These are phyloP conservation scores for Nannochloris sp. DNA, from an alignment of 139 green algal species.

Conservation along the genomic window DNA sequence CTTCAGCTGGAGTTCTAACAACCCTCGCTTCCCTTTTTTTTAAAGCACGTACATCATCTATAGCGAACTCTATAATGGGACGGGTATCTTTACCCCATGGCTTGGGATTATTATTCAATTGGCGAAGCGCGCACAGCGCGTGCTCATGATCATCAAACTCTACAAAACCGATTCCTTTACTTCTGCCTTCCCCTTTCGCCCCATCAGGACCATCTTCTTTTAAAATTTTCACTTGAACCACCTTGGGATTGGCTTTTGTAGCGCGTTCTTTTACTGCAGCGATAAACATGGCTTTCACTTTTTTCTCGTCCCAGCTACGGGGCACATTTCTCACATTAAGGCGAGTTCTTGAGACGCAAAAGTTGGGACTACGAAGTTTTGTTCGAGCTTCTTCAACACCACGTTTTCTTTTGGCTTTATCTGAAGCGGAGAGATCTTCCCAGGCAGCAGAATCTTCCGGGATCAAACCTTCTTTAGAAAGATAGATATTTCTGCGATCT, in stretches of 20 bases:
- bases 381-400: conserved; percentile 54
- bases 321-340: conserved; percentile 85
- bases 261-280: conserved; percentile 63
- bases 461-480: conserved; percentile 81
- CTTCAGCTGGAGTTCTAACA: not conserved
- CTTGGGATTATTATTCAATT: conserved; percentile 94
- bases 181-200: conserved; percentile 14
- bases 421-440: conserved; percentile 61
- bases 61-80: conserved; percentile 86
- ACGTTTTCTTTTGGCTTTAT: conserved; percentile 43
- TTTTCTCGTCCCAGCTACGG: conserved; percentile 44
- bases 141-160: conserved; percentile 87
- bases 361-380: conserved; percentile 92
- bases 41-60: conserved; percentile 71
- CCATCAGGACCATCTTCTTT: conserved; percentile 43
- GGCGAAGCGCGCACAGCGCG: conserved; percentile 76
- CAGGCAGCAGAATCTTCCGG: conserved; percentile 61
- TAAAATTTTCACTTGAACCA: conserved; percentile 84
- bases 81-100: conserved; percentile 30
- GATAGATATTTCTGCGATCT: conserved; percentile 82
- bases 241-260: conserved; percentile 62
- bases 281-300: conserved; percentile 47
- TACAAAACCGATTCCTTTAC: conserved; percentile 78
- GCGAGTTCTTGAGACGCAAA: conserved; percentile 73
- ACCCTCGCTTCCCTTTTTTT: conserved; percentile 23